phyloP scores from a whole-genome alignment of 768 basidiomycete species.

The Mycena pura region DNA sequence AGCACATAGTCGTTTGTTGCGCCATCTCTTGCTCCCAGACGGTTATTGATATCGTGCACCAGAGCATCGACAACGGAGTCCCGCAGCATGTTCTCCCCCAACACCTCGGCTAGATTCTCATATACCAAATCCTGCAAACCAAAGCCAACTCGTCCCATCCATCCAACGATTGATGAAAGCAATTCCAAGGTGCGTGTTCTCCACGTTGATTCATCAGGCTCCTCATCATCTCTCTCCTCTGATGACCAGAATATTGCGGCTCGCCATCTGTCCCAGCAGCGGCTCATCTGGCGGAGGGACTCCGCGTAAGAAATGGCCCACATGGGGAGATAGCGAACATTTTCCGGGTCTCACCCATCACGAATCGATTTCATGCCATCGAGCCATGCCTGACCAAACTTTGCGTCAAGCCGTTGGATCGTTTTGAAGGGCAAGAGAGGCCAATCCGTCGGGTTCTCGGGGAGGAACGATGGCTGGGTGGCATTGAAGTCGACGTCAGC shows the following conservation, averaged over 20 bases:
- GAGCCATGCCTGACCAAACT: not conserved
- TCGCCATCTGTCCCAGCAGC: not conserved
- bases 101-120: not conserved
- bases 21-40: not conserved
- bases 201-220: not conserved
- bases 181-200: not conserved
- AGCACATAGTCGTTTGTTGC: not conserved
- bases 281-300: not conserved
- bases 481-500: not conserved
- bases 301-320: not conserved
- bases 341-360: not conserved
- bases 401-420: not conserved
- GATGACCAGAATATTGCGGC: not conserved
- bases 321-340: not conserved
- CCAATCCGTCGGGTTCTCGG: not conserved
- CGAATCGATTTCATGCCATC: not conserved
- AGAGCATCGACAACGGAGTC: not conserved
- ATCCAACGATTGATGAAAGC: not conserved
- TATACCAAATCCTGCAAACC: not conserved
- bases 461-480: not conserved
- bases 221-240: not conserved
- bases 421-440: not conserved
- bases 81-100: not conserved
- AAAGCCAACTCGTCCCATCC: not conserved
- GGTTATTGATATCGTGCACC: not conserved